Percentiles rank a stretch among this genome's conserved stretches.
Conservation (phyloP, 2,329 filamentous ascomycete genomes). For the Phaeophleospora eucalypticola region DNA sequence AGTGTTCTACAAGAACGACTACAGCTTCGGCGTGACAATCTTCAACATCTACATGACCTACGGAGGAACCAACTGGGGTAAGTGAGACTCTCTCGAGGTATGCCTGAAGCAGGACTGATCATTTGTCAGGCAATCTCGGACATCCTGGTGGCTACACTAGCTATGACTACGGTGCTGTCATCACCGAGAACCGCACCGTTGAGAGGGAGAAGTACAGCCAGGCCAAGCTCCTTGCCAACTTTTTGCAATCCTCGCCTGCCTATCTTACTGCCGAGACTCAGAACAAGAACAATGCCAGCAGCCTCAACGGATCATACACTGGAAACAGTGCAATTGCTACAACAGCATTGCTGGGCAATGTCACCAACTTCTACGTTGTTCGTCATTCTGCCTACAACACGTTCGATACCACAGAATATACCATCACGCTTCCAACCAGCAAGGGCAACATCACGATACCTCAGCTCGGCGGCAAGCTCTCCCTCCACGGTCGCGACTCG, state of each 20-base stretch:
- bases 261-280: slow-evolving; percentile 61
- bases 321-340: slow-evolving; percentile 51
- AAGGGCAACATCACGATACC: slow-evolving; percentile 56
- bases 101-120: too few species aligned
- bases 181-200: slow-evolving; percentile 66
- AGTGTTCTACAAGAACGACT: slow-evolving; percentile 66
- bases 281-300: slow-evolving; percentile 39
- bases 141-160: slow-evolving; percentile 58
- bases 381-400: slow-evolving; percentile 62
- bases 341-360: slow-evolving; percentile 57
- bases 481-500: slow-evolving; percentile 60
- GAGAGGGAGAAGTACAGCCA: slow-evolving; percentile 74
- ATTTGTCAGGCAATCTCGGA: slow-evolving; percentile 65
- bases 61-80: slow-evolving; percentile 75
- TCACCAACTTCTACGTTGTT: slow-evolving; percentile 60
- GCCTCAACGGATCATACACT: slow-evolving; percentile 50
- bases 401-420: slow-evolving; percentile 56
- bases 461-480: slow-evolving; percentile 54
- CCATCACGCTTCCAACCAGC: slow-evolving; percentile 59
- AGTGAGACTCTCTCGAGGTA: too few species aligned
- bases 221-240: slow-evolving; percentile 71
- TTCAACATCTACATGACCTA: slow-evolving; percentile 71
- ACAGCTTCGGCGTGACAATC: slow-evolving; percentile 54
- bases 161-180: slow-evolving; percentile 60
- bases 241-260: slow-evolving; percentile 66